Evolutionary conservation across 208 protist genomes (phyloP), one percentile per base, ranked within the genome.

Genomic region (Sergeia podlipaevii): DNA sequence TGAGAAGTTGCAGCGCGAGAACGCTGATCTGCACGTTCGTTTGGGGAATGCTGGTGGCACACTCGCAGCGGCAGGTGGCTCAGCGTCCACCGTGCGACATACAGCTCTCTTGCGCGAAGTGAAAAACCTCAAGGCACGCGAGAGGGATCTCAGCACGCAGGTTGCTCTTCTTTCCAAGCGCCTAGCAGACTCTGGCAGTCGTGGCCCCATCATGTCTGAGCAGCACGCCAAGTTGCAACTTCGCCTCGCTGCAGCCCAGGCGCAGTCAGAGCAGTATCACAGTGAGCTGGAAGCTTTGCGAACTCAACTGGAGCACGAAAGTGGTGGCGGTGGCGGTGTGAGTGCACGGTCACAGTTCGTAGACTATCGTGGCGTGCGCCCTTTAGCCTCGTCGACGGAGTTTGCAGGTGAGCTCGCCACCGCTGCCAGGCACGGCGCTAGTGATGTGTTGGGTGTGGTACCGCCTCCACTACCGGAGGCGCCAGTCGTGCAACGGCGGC

Each of bases 1-100:
- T 20, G 67, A 84, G 33, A 70, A 74, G 27, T 65, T 95, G 44
- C 81, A 89, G 58, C 18, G 48, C 29, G 85, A 95, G 47, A 95
- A 95, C 43, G 48, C 39, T 15, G 46, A 70, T n/a, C 62, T 95
- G 8, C 60, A 67, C 36, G n/a, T n/a, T n/a, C n/a, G n/a, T n/a
- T n/a, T n/a, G n/a, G n/a, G n/a, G n/a, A n/a, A n/a, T n/a, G n/a
- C n/a, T n/a, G n/a, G n/a, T n/a, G n/a, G n/a, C n/a, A n/a, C n/a
- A n/a, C n/a, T n/a, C n/a, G n/a, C n/a, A n/a, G 56, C 58, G 0
- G 34, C 23, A 4, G 37, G 60, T 34, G 30, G 63, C 41, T 54
- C 62, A 32, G 72, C 69, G 27, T 44, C 54, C 1, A 38, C 8
- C 28, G 13, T 43, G 18, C 57, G 46, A 5, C 71, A 88, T 55